Evolutionary conservation across 2,329 filamentous ascomycete genomes (phyloP), one percentile per base, ranked within the genome.

Genomic region (Colletotrichum sp.): DNA sequence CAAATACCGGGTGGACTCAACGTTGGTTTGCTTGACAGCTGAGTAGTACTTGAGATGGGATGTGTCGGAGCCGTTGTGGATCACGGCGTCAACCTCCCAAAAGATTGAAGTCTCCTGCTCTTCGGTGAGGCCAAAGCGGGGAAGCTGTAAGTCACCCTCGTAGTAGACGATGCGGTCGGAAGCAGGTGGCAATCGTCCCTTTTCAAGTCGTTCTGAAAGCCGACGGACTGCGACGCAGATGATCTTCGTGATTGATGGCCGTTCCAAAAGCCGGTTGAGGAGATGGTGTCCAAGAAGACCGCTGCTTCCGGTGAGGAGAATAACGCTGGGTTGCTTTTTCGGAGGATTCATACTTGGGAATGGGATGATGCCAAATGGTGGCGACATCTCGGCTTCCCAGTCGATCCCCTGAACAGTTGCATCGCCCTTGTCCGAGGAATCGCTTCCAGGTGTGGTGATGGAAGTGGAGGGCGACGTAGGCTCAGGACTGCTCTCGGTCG

Each of bases 21-120:
- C 67, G 69, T 86, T 86, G 9, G 79, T 26, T 0, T n/a, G 28
- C 7, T 78, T 67, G 0, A 86, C 74, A 2, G 78, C 73, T 1
- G 71, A 43, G 76, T 85, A 86, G 5, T 71, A 73, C 70, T 86
- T 82, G 70, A 79, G 73, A 78, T 79, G 84, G 9, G 77, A 83
- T 18, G 30, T 34, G 18, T 62, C 58, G 30, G 58, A 28, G 9
- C 58, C 58, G n/a, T 62, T 62, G 58, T 89, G 91, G 30, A 94
- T 87, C 65, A 93, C 87, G 5, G 87, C 78, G 76, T 88, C 83
- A 2, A 81, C 83, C 5, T 78, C 61, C 9, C 26, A 16, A 13
- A 75, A 71, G 3, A 43, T 38, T 10, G 26, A 7, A 58, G 26
- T 38, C 13, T 26, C 66, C 4, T 66, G 38, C 1, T 43, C 64